Base-by-base conservation (phyloP, 306 rosid species). In the Quercus cerris region DNA sequence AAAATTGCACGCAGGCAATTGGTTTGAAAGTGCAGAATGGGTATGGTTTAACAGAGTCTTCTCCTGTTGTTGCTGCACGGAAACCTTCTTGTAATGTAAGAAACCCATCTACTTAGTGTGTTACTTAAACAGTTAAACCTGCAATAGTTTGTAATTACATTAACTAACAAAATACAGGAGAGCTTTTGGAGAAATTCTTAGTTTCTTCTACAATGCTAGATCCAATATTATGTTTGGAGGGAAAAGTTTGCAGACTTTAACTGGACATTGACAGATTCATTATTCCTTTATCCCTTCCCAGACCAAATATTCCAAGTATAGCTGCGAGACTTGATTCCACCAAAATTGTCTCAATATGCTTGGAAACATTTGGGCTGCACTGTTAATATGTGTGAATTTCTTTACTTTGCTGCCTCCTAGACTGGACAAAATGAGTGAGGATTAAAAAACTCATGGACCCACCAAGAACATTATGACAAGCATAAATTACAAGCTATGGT, bases 21-120 rank as follows among this genome's bases (percentile, higher is more conserved):
- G 95, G 88, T 31, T 85, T 95, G 81, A 93, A 80, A 81, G 78
- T 95, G 73, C 99, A 91, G 82, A 95, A 95, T 79, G 99, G 97
- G 76, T 95, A 93, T 81, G 99, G 99, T 84, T 88, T 95, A 79
- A 95, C 99, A 63, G 99, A 95, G 84, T 80, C 93, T 71, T 86
- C 99, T 56, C 99, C 99, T 27, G 99, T 86, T 85, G 2, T 80
- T 84, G 90, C 97, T 86, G 95, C 92, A 83, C 94, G 99, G 41
- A 79, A 74, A 74, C 95, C 80, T 80, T 84, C 83, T 78, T 89
- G 87, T 82, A 93, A 95, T 75, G 99, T 95, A 85, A 87, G 97
- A 76, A 81, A 54, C 38, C 35, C 18, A 77, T 69, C 79, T 52
- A 67, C 44, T 75, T 71, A 46, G 38, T 70, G 57, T 27, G 67